Evolutionary conservation across 2,329 filamentous ascomycete species (phyloP), one percentile per base, ranked within the genome.

Genomic region (Cercospora sp.): DNA sequence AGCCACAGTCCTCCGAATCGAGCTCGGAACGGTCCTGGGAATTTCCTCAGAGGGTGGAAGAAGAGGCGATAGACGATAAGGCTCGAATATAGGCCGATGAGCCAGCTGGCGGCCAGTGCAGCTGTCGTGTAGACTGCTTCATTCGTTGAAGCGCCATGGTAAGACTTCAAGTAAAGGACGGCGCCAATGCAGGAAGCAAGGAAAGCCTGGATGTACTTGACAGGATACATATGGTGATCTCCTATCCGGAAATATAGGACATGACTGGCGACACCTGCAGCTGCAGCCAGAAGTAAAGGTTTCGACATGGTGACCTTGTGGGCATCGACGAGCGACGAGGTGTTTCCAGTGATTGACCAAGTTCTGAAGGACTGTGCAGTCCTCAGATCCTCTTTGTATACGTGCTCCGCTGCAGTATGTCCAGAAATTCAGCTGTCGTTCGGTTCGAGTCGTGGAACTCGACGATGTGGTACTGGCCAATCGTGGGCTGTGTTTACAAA

Each of bases 1-100:
- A 75, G 73, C 72, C 73, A 81, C 20, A 82, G 63, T 16, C 66
- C 75, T 1, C 76, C 74, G 10, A 82, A 16, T 20, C 78, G 75
- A 7, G 78, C 77, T 30, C 63, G 65, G 40, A 73, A 74, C 3
- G 80, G 80, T 13, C 78, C 78, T 3, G 78, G 77, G 33, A 80
- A 77, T 7, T 68, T 69, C 20, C 69, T 72, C 12, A 79, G 66
- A 5, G 72, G 76, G 53, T 78, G 74, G 60, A 79, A 73, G 60
- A 76, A 76, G 12, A 75, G 42, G 33, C 80, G 76, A 65, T 80
- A 82, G 26, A 78, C 66, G 8, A 76, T 10, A n/a, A 82, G 75
- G 53, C 78, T 80, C n/a, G 72, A 64, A 68, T 75, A 69, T 30
- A 77, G 63, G 51, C 66, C 75, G 5, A 66, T 6, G 1, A 77